These are phyloP conservation scores for Setaria viridis DNA, from an alignment of 202 grass and related monocot species.

Conservation along the genomic window DNA sequence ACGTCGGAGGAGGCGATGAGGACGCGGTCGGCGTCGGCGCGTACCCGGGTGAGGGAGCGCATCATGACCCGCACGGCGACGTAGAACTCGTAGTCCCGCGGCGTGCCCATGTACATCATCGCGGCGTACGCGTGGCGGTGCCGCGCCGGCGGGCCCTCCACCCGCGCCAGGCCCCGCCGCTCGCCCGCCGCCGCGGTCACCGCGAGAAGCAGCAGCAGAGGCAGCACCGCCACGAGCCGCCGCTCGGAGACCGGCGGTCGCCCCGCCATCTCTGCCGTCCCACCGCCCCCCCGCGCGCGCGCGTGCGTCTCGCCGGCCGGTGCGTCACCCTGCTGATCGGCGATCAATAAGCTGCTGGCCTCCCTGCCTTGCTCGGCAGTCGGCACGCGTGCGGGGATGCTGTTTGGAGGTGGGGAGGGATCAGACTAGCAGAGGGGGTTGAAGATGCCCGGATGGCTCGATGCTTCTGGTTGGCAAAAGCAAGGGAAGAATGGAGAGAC, in stretches of 20 bases:
- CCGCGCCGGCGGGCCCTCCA: conserved; percentile 22
- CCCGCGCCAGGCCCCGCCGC: not conserved
- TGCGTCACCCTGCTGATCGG: not conserved
- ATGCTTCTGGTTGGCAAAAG: conserved; percentile 32
- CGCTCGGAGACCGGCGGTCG: not conserved
- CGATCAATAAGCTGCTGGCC: not conserved
- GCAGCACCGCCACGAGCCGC: not conserved
- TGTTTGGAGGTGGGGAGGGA: not conserved
- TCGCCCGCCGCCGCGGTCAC: not conserved
- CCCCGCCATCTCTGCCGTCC: conserved; percentile 18
- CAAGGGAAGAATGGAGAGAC: not conserved
- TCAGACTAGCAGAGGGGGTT: too few species aligned
- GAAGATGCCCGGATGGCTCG: not conserved
- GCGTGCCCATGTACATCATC: conserved; percentile 99
- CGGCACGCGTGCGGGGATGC: not conserved
- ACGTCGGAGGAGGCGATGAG: conserved; percentile 93
- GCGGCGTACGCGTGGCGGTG: conserved; percentile 83
- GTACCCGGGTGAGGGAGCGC: conserved; percentile 71
- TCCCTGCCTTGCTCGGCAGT: not conserved
- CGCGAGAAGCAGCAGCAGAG: not conserved
- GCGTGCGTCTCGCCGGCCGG: not conserved
- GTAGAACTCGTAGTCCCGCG: conserved; percentile 98
- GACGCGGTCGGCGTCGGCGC: conserved; percentile 79
- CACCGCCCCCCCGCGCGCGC: not conserved
- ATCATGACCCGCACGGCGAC: conserved; percentile 90